Evolutionary conservation across 1,139 yeast species (phyloP).

Genomic region (Yarrowia galli): DNA sequence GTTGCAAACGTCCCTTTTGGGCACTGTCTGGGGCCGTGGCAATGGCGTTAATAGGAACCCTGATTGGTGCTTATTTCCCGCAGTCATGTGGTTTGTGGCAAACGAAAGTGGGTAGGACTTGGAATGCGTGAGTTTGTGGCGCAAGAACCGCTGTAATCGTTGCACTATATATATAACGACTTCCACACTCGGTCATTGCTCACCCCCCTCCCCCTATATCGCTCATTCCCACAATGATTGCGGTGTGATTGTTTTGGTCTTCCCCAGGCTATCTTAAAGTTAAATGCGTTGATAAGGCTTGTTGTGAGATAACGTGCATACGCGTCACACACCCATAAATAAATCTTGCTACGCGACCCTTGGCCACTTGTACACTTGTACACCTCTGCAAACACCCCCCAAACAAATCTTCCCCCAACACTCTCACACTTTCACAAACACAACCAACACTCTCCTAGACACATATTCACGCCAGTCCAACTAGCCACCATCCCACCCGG

Average conservation of each 20-base stretch:
- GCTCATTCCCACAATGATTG: neutral
- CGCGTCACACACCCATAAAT: conserved; percentile 32
- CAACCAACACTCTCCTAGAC: neutral
- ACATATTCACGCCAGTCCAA: neutral
- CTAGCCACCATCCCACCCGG: conserved; percentile 16
- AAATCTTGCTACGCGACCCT: conserved; percentile 34
- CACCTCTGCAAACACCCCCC: neutral
- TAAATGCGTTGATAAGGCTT: conserved; percentile 34
- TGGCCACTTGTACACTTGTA: conserved; percentile 17
- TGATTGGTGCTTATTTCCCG: conserved; percentile 35
- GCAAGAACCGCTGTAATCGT: too few species aligned
- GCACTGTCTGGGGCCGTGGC: conserved; percentile 1
- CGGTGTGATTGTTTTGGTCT: conserved; percentile 8
- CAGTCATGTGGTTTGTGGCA: conserved; percentile 17
- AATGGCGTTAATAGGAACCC: conserved; percentile 24
- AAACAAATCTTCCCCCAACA: neutral
- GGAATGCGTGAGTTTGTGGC: neutral
- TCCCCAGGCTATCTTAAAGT: conserved; percentile 35
- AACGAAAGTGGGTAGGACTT: neutral
- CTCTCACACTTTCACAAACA: neutral
- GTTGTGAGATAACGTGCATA: conserved; percentile 35
- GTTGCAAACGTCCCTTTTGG: conserved; percentile 8
- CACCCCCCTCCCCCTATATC: too few species aligned
- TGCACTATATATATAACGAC: too few species aligned
- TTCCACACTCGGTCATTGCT: too few species aligned